phyloP scores from a whole-genome alignment of 1,284 basidiomycete genomes.

The Sparassis latifolia region DNA sequence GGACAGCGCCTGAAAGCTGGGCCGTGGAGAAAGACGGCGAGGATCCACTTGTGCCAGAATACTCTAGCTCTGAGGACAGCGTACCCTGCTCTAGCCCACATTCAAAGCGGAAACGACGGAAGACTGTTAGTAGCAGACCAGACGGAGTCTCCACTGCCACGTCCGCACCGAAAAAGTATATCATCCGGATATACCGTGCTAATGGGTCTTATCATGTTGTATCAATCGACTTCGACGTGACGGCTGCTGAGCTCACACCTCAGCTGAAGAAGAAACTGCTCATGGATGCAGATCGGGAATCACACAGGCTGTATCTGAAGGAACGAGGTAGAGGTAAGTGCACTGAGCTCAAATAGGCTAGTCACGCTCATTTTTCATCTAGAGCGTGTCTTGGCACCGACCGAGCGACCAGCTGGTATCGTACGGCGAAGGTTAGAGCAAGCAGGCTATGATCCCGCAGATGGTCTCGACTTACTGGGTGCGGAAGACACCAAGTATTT shows the following conservation, averaged over 20 bases:
- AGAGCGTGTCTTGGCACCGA: constrained; percentile 80
- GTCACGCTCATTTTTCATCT: constrained; percentile 6
- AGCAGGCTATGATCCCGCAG: constrained; percentile 84
- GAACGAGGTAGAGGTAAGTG: constrained; percentile 76
- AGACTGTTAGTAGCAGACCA: constrained; percentile 2
- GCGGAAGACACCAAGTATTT: constrained; percentile 83
- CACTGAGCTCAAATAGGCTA: neutral
- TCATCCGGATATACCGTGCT: constrained; percentile 73
- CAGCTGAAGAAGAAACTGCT: constrained; percentile 57
- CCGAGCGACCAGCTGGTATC: constrained; percentile 83
- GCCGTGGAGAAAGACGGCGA: constrained; percentile 44
- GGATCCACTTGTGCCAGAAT: constrained; percentile 30
- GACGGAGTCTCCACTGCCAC: constrained; percentile 12
- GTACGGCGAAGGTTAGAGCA: constrained; percentile 83
- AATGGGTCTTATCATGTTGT: constrained; percentile 74
- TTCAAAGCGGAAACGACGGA: constrained; percentile 10
- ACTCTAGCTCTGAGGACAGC: constrained; percentile 41
- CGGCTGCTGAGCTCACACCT: constrained; percentile 64
- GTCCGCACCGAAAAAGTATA: constrained; percentile 24
- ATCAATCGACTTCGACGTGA: constrained; percentile 57
- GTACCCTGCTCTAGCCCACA: constrained; percentile 5
- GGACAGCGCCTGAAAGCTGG: constrained; percentile 57
- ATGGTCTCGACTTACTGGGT: constrained; percentile 78
- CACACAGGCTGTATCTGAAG: constrained; percentile 75
- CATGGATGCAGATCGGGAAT: constrained; percentile 42